Conservation (phyloP, 164 flowering plant species). For the Piper betle region DNA sequence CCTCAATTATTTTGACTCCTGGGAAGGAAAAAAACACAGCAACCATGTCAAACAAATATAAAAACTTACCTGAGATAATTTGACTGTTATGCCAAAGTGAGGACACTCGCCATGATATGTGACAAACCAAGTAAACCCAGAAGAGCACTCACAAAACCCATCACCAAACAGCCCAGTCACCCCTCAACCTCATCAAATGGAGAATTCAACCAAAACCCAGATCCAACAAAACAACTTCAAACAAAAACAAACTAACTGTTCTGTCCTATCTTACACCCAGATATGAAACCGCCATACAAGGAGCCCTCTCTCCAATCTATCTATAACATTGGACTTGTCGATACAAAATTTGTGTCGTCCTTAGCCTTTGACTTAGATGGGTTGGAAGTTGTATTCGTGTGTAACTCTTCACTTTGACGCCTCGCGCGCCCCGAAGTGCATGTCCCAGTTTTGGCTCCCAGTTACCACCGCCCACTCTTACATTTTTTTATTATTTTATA, state of each 20-base stretch:
- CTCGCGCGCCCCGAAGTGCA: no score
- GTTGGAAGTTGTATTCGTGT: no score
- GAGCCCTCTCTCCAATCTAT: neutral
- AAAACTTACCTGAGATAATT: no score
- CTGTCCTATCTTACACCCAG: no score
- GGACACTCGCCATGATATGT: conserved; percentile 41
- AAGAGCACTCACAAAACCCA: conserved; percentile 30
- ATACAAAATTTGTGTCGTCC: no score
- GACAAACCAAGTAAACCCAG: conserved; percentile 35
- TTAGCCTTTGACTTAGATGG: no score
- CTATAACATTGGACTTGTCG: neutral
- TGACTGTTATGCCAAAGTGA: neutral
- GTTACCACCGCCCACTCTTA: no score
- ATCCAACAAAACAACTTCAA: no score
- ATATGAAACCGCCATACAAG: no score
- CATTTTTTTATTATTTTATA: no score
- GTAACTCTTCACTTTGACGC: neutral
- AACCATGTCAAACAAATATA: neutral
- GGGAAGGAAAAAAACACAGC: conserved; percentile 3
- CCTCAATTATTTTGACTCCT: conserved; percentile 69
- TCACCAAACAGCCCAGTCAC: neutral
- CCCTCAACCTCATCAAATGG: neutral
- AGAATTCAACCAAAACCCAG: neutral
- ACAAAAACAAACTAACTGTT: no score
- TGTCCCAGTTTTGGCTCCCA: no score